Evolutionary conservation across 148 eudicot species (phyloP), one percentile per base, ranked within the genome.

Genomic region (Chenopodium formosanum): DNA sequence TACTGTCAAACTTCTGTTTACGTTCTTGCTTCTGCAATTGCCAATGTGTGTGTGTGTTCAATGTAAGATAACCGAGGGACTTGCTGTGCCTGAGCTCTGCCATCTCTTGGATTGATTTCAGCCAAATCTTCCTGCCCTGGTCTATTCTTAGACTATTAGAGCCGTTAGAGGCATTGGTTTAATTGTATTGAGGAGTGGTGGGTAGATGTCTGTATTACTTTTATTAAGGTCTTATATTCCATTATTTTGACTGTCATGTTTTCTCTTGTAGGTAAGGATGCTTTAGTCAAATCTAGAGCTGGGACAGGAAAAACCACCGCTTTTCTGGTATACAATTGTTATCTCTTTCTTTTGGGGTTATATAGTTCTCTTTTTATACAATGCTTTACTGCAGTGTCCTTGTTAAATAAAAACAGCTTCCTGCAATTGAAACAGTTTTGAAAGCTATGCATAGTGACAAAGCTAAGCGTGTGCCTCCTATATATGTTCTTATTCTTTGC

Each of bases 371-470:
- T 22, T 56, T 4, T 6, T 32, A 32, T 52, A 70, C 83, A 32
- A 78, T 80, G 60, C 78, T 46, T 46, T 72, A 31, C 32, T 78
- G 66, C 67, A 70, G 75, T 83, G 46, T 77, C 83, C 56, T 79
- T 86, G 79, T 87, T 91, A 89, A 91, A 92, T 85, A 87, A 80
- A 87, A 93, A 87, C 94, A 96, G 99, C 92, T 94, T 89, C 99
- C 98, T 79, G 98, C 94, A 80, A 94, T 96, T 91, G 98, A 96
- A 94, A 88, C 97, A 94, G 99, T 94, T 89, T 71, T 96, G 83
- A 94, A 89, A 84, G 93, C 95, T 65, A 88, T 89, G 77, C 79
- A 14, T 79, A 83, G 81, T 69, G 81, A 85, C 50, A 81, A 46
- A 74, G 84, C 44, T 66, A 90, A 81, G 75, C 89, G 95, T 46